These are phyloP conservation scores for Huntiella abstrusa DNA, from an alignment of 2,329 filamentous ascomycete genomes.

Conservation along the genomic window DNA sequence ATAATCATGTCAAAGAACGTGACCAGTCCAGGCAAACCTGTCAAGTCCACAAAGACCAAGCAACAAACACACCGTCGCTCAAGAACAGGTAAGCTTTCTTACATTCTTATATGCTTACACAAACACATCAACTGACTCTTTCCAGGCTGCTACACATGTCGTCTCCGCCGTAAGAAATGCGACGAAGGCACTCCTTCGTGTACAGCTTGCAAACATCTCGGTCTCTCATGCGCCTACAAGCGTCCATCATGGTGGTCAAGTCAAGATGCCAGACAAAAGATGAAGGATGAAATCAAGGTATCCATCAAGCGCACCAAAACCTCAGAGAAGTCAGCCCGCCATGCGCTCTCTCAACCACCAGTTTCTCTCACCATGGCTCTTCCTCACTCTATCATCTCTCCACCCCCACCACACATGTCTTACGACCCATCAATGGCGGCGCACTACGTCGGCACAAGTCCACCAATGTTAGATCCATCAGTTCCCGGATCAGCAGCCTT, in stretches of 20 bases:
- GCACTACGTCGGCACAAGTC: no score
- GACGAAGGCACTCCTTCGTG: constrained; percentile 44
- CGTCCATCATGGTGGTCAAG: constrained; percentile 95
- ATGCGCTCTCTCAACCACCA: constrained; percentile 23
- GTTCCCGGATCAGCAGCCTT: constrained; percentile 64
- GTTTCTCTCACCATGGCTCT: background rate
- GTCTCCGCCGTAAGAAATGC: constrained; percentile 49
- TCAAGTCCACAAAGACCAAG: constrained; percentile 44
- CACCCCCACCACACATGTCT: background rate
- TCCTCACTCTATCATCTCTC: background rate
- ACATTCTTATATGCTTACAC: background rate
- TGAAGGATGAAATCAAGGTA: constrained; percentile 93
- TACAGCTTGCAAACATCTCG: constrained; percentile 53
- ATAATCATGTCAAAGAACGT: constrained; percentile 36
- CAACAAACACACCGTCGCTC: constrained; percentile 85
- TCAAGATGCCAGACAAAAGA: constrained; percentile 61
- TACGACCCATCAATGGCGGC: background rate
- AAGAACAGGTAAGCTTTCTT: constrained; percentile 45
- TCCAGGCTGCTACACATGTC: constrained; percentile 49
- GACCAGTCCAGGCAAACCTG: constrained; percentile 18
- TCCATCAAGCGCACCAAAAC: constrained; percentile 96
- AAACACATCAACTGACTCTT: constrained; percentile 6
- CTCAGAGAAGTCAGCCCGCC: constrained; percentile 57
- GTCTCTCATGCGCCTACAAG: constrained; percentile 87
- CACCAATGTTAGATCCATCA: constrained; percentile 62